These are phyloP conservation scores for Aspergillus incahuasiensis DNA, from an alignment of 495 filamentous ascomycete genomes.

Conservation along the genomic window DNA sequence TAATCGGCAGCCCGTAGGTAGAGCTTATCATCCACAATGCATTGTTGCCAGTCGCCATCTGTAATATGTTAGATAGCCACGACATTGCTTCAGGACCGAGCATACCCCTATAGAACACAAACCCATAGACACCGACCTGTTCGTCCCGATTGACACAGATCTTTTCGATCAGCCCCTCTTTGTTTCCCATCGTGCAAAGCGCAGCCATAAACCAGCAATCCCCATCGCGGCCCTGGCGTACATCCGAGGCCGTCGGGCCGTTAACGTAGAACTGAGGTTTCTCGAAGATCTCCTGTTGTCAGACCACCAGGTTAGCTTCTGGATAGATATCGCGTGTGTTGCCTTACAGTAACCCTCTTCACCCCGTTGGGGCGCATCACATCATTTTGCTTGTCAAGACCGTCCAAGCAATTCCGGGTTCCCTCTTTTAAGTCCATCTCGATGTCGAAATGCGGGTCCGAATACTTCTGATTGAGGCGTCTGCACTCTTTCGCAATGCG, in stretches of 20 bases:
- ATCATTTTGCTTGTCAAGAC: constrained; percentile 43
- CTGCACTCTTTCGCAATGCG: constrained; percentile 81
- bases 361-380: constrained; percentile 54
- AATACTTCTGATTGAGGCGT: constrained; percentile 83
- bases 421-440: constrained; percentile 69
- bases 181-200: constrained; percentile 76
- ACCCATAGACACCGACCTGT: constrained; percentile 84
- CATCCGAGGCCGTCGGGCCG: constrained; percentile 75
- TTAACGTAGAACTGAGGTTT: constrained; percentile 80
- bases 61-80: background rate
- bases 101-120: constrained; percentile 82
- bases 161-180: constrained; percentile 69
- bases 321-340: background rate
- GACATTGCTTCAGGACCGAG: constrained; percentile 3
- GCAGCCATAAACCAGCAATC: constrained; percentile 94
- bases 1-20: constrained; percentile 81
- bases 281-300: constrained; percentile 74
- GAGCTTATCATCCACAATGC: constrained; percentile 82
- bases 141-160: constrained; percentile 82
- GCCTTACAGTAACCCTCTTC: constrained; percentile 55
- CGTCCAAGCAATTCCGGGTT: constrained; percentile 57
- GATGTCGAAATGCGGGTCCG: constrained; percentile 85
- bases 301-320: background rate
- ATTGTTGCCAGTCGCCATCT: constrained; percentile 91
- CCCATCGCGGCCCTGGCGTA: constrained; percentile 73